Percentiles rank a stretch among this genome's conserved stretches.
Evolutionary conservation across 495 filamentous ascomycete genomes (phyloP).

Genomic region (Astrothelium macrocarpum): DNA sequence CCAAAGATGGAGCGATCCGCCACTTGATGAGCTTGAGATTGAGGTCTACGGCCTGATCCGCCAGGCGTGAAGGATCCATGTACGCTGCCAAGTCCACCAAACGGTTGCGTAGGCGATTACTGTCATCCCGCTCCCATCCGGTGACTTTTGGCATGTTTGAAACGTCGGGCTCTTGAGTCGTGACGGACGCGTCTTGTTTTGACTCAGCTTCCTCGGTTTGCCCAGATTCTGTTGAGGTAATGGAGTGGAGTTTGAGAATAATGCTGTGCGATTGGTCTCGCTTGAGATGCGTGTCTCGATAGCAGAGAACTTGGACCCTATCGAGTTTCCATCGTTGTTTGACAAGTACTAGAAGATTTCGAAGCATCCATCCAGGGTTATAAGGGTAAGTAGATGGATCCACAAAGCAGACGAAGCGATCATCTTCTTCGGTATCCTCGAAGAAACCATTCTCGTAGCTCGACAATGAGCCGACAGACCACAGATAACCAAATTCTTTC

Average conservation of each 20-base stretch:
- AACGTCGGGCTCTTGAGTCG: slow-evolving; percentile 17
- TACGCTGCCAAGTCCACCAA: slow-evolving; percentile 76
- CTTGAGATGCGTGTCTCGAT: slow-evolving; percentile 66
- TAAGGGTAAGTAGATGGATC: slow-evolving; percentile 85
- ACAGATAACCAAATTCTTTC: slow-evolving; percentile 49
- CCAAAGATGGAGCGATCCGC: slow-evolving; percentile 79
- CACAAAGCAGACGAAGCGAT: slow-evolving; percentile 75
- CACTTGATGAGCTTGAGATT: slow-evolving; percentile 98
- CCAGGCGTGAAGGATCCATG: slow-evolving; percentile 78
- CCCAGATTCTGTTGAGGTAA: slow-evolving; percentile 19
- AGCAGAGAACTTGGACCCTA: slow-evolving; percentile 79
- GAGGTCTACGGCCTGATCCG: slow-evolving; percentile 92
- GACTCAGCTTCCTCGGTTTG: slow-evolving; percentile 14
- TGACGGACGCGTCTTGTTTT: slow-evolving; percentile 16
- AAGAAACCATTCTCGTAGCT: slow-evolving; percentile 87
- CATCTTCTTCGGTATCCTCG: slow-evolving; percentile 50
- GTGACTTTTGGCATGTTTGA: slow-evolving; percentile 71
- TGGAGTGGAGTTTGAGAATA: slow-evolving; percentile 58
- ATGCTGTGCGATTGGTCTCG: slow-evolving; percentile 73
- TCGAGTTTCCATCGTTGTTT: slow-evolving; percentile 68
- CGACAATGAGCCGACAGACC: slow-evolving; percentile 65
- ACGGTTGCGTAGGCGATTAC: slow-evolving; percentile 63
- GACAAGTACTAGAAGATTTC: slow-evolving; percentile 82
- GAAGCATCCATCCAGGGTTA: slow-evolving; percentile 82
- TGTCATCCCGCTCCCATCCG: slow-evolving; percentile 82